Percentiles rank a stretch among this genome's conserved stretches.
phyloP scores from a whole-genome alignment of 176 grass and related monocot genomes.

The Pontederia paniculata region DNA sequence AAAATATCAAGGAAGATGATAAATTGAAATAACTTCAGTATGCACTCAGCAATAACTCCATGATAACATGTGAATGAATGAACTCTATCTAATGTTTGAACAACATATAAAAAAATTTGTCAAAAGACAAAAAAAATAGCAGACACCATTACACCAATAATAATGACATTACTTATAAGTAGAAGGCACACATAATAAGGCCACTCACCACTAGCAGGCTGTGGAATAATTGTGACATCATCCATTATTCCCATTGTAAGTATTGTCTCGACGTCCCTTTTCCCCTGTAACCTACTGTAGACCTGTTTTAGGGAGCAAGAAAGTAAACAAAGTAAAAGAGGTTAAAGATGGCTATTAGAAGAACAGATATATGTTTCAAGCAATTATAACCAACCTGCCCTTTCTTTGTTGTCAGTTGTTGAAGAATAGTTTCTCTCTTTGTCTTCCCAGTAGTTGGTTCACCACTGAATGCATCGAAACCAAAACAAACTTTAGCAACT shows the following conservation, averaged over 20 bases:
- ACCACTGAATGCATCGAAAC: slow-evolving; percentile 29
- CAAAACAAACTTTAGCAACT: slow-evolving; percentile 14
- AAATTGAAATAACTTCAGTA: background rate
- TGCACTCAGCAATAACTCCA: background rate
- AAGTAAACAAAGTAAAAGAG: background rate
- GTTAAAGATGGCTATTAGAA: background rate
- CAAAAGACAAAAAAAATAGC: background rate
- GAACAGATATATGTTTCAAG: background rate
- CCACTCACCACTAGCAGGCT: slow-evolving; percentile 58
- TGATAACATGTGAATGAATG: background rate
- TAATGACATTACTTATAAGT: background rate
- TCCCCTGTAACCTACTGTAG: slow-evolving; percentile 76
- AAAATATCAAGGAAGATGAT: background rate
- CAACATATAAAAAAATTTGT: background rate
- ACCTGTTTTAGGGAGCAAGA: slow-evolving; percentile 38
- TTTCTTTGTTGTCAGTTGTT: slow-evolving; percentile 82
- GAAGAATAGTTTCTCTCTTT: slow-evolving; percentile 73
- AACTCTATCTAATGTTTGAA: background rate
- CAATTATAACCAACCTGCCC: slow-evolving; percentile 54
- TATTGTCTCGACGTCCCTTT: slow-evolving; percentile 98
- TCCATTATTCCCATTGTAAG: slow-evolving; percentile 99
- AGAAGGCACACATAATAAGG: background rate
- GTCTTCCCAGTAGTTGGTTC: slow-evolving; percentile 90
- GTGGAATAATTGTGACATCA: slow-evolving; percentile 89
- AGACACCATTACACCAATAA: background rate